Evolutionary conservation across 2,329 filamentous ascomycete genomes (phyloP), one percentile per base, ranked within the genome.

Genomic region (Sclerotinia spermophila): DNA sequence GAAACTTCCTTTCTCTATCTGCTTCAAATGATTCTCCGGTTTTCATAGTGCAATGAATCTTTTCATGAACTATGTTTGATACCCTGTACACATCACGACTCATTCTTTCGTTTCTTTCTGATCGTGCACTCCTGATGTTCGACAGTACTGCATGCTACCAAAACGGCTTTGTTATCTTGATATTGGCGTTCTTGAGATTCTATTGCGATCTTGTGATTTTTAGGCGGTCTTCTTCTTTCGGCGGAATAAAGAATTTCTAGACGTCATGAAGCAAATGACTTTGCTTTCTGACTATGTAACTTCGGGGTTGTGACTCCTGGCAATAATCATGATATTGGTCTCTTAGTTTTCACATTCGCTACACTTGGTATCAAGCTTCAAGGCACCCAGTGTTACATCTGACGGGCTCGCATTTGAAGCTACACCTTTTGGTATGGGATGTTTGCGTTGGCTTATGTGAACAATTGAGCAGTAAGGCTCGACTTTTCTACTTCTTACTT

Each of bases 1-100:
- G n/a, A 17, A 62, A 58, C 42, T 55, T 53, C 10, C 61, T 55
- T 15, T 40, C 24, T n/a, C 44, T 56, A n/a, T n/a, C n/a, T 59
- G 64, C 60, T 56, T 40, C 45, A 38, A 21, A 42, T 40, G 33
- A 48, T 69, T 60, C 17, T 42, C 35, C 24, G 48, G 19, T 62
- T 66, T 48, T 45, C 40, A 64, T 71, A 42, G 62, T 48, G 65
- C 53, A 69, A 38, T 64, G 35, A 56, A 71, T 67, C 67, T 68
- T 66, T 72, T 72, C 55, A 71, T 71, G 67, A 70, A 68, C 69
- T 64, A 71, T 73, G 71, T 73, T 73, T 73, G 75, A 78, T 77
- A 77, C 76, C 76, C 76, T 78, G 76, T 77, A 77, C 68, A 74
- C 68, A 73, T 75, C 69, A 68, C 65, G 48, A 51, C 68, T 66